Evolutionary conservation across 2,329 filamentous ascomycete species (phyloP).

Genomic region (Pseudogymnoascus sp.): DNA sequence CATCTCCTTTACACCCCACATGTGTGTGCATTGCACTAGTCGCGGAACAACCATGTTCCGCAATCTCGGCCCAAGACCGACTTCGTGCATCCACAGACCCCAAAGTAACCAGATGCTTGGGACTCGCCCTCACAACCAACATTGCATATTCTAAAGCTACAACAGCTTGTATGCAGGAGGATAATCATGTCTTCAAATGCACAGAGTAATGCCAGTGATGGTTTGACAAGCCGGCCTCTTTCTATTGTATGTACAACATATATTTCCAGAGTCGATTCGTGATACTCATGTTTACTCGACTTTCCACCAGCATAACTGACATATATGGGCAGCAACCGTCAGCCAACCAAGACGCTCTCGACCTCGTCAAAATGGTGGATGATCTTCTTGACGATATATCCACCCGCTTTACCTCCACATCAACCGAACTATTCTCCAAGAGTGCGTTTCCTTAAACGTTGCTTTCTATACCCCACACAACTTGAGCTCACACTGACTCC

Average conservation of each 20-base stretch:
- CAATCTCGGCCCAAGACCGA: background rate
- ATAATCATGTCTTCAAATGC: conserved; percentile 1
- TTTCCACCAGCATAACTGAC: background rate
- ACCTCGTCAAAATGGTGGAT: conserved; percentile 60
- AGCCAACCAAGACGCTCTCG: conserved; percentile 55
- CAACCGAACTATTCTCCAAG: conserved; percentile 80
- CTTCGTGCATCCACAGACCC: background rate
- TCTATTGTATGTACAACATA: background rate
- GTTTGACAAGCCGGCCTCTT: background rate
- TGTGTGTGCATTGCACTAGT: background rate
- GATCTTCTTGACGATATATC: conserved; percentile 78
- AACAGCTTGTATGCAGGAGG: background rate
- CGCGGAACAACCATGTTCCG: background rate
- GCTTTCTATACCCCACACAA: conserved; percentile 9
- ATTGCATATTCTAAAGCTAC: background rate
- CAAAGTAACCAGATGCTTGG: background rate
- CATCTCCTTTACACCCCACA: background rate
- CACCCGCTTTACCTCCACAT: conserved; percentile 77
- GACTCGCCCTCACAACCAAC: background rate
- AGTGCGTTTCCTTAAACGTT: conserved; percentile 40
- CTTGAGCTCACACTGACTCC: background rate
- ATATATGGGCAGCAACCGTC: conserved; percentile 25
- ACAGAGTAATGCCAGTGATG: background rate
- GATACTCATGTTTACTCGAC: background rate
- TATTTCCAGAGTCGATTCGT: background rate